phyloP scores from a whole-genome alignment of 1,284 basidiomycete species.

The Cryptococcus sp. region DNA sequence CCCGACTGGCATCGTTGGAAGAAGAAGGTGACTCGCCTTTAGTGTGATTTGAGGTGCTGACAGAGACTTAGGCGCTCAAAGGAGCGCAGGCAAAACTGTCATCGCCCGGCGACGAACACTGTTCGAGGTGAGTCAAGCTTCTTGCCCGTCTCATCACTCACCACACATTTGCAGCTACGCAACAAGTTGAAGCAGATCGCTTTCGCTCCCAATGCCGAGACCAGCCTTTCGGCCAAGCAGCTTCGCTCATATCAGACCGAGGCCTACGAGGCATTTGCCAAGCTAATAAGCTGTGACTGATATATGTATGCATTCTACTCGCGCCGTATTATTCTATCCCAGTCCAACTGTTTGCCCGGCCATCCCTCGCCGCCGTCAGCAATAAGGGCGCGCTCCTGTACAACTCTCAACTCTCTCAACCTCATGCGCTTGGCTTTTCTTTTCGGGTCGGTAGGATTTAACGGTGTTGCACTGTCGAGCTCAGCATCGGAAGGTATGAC shows the following conservation, averaged over 20 bases:
- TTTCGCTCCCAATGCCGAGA: too few relatives aligned
- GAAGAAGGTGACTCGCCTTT: slow-evolving; percentile 50
- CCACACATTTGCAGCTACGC: background rate
- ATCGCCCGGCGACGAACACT: background rate
- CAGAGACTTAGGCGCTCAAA: too few relatives aligned
- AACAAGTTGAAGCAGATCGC: slow-evolving; percentile 1
- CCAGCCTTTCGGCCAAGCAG: too few relatives aligned
- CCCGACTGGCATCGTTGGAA: slow-evolving; percentile 63
- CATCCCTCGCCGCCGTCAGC: slow-evolving; percentile 37
- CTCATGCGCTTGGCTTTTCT: slow-evolving; percentile 71
- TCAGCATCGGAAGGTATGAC: slow-evolving; percentile 65
- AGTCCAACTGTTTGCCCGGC: slow-evolving; percentile 38
- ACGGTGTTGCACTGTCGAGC: slow-evolving; percentile 57
- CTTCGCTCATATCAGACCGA: too few relatives aligned
- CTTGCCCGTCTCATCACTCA: background rate
- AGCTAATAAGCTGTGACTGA: too few relatives aligned
- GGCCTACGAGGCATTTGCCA: too few relatives aligned
- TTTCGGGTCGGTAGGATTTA: slow-evolving; percentile 59
- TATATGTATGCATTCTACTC: background rate
- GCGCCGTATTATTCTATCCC: slow-evolving; percentile 17
- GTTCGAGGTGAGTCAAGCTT: slow-evolving; percentile 15
- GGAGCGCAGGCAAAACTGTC: too few relatives aligned
- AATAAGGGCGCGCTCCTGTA: slow-evolving; percentile 64
- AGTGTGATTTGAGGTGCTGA: too few relatives aligned
- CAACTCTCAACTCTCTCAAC: slow-evolving; percentile 74